A percentile compares a stretch with the other conserved stretches of the same genome.
These are phyloP conservation scores for Chrysosporium queenslandicum DNA, from an alignment of 2,329 filamentous ascomycete genomes.

Conservation along the genomic window DNA sequence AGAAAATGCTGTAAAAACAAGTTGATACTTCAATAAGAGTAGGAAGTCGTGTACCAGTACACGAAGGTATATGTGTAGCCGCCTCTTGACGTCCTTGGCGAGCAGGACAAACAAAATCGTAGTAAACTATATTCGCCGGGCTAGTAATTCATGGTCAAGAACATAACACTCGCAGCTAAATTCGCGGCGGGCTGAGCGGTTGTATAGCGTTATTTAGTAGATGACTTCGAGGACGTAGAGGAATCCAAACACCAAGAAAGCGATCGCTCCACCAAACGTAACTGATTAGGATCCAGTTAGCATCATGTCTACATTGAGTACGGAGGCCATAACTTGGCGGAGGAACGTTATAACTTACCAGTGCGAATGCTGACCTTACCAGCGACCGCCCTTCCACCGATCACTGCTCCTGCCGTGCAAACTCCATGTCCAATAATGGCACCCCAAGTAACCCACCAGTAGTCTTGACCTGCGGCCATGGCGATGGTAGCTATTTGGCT, in stretches of 20 bases:
- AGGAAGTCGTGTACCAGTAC: slow-evolving; percentile 5
- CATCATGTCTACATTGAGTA: slow-evolving; percentile 5
- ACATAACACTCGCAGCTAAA: slow-evolving; percentile 1
- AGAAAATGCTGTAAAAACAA: neutral
- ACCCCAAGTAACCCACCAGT: slow-evolving; percentile 95
- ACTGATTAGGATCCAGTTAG: slow-evolving; percentile 48
- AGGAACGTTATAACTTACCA: slow-evolving; percentile 52
- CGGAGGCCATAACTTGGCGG: neutral
- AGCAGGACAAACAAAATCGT: neutral
- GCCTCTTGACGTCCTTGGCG: neutral
- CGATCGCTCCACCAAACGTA: slow-evolving; percentile 78
- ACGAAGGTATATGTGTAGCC: neutral
- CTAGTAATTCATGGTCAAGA: slow-evolving; percentile 14
- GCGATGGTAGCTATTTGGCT: slow-evolving; percentile 97
- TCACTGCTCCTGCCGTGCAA: slow-evolving; percentile 82
- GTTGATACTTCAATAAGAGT: neutral
- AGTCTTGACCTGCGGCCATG: slow-evolving; percentile 96
- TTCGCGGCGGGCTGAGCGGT: neutral
- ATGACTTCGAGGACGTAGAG: slow-evolving; percentile 83
- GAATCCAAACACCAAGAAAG: slow-evolving; percentile 82
- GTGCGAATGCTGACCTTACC: slow-evolving; percentile 90
- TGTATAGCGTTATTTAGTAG: slow-evolving; percentile 31
- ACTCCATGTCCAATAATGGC: slow-evolving; percentile 76
- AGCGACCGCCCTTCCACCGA: slow-evolving; percentile 85
- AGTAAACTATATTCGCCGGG: neutral